A percentile compares a stretch with the other conserved stretches of the same genome.
Evolutionary conservation across 192 early-diverging fungal genomes (phyloP).

Genomic region (Backusella sp.): DNA sequence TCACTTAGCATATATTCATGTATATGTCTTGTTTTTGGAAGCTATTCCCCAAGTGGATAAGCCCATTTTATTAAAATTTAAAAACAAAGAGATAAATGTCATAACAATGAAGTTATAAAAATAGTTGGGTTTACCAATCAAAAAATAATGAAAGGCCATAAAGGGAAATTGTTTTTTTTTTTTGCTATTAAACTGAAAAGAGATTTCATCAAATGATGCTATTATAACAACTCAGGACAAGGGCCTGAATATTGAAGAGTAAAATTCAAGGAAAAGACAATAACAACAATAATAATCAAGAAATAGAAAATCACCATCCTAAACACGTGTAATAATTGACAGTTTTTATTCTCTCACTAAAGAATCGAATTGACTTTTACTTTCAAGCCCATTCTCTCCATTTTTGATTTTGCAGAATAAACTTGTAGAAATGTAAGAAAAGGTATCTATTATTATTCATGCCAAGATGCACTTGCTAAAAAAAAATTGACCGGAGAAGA

Average conservation of each 20-base stretch:
- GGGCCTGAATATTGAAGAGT: background rate
- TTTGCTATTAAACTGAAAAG: background rate
- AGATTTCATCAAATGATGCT: background rate
- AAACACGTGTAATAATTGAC: background rate
- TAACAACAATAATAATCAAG: background rate
- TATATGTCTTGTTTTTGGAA: no score
- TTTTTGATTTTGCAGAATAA: background rate
- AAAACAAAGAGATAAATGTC: background rate
- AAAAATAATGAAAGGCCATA: no score
- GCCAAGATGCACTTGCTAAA: no score
- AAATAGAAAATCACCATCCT: background rate
- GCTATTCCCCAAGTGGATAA: no score
- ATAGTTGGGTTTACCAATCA: no score
- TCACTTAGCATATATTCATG: no score
- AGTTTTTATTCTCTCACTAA: background rate
- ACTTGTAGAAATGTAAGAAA: background rate
- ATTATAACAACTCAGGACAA: background rate
- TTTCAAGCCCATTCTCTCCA: no score
- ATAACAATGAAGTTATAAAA: no score
- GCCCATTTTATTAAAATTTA: no score
- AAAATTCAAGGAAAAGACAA: background rate
- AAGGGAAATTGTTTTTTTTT: no score
- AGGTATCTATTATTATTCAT: no score
- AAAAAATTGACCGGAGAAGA: background rate
- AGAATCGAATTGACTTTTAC: background rate